A percentile compares a stretch with the other conserved stretches of the same genome.
Conservation (phyloP, 331 rosid species). For the Prunus yedoensis region DNA sequence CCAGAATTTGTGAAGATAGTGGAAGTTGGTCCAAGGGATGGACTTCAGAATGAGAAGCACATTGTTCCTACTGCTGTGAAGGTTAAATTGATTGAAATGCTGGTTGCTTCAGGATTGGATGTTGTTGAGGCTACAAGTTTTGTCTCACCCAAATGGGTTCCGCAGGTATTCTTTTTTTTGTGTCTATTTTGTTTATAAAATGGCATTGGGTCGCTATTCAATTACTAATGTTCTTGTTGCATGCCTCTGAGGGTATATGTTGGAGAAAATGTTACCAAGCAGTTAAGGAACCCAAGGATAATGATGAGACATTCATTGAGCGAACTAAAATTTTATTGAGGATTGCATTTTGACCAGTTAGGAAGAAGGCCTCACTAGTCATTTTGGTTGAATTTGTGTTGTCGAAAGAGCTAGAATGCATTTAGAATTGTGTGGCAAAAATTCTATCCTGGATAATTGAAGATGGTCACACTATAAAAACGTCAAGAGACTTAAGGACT, state of each 20-base stretch:
- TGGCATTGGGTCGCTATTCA: neutral
- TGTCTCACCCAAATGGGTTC: conserved; percentile 97
- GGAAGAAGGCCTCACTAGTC: neutral
- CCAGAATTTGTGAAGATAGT: conserved; percentile 77
- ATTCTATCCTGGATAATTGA: neutral
- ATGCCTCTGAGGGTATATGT: neutral
- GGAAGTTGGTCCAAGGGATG: conserved; percentile 93
- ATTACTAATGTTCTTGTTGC: neutral
- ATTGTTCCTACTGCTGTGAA: conserved; percentile 67
- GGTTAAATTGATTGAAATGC: conserved; percentile 68
- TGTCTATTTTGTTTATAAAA: neutral
- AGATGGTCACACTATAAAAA: too few relatives aligned
- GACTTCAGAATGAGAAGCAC: conserved; percentile 83
- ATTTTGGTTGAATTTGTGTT: neutral
- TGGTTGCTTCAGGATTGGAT: conserved; percentile 76
- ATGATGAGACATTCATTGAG: neutral
- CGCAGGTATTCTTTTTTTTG: conserved; percentile 53
- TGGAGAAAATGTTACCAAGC: neutral
- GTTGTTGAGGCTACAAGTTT: conserved; percentile 89
- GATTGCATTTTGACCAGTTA: neutral
- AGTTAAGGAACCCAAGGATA: neutral
- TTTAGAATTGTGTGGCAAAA: neutral
- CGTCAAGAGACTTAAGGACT: too few relatives aligned
- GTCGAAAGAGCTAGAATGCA: neutral
- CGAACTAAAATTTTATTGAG: neutral